Conservation (phyloP, 2,329 filamentous ascomycete species). For the Penicillium expansum region DNA sequence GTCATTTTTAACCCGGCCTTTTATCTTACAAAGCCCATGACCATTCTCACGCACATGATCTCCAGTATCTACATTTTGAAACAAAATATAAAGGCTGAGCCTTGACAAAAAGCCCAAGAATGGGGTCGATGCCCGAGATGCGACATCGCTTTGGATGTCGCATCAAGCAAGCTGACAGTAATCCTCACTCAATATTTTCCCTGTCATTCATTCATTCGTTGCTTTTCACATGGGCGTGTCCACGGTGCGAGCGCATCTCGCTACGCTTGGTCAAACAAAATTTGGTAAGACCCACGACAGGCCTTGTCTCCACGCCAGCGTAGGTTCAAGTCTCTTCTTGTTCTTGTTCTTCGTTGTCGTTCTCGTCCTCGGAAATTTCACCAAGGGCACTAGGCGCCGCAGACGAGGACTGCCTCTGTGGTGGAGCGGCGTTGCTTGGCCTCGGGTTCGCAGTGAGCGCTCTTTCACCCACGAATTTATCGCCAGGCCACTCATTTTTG, state of each 20-base stretch:
- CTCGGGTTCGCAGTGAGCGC: constrained; percentile 29
- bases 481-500: constrained; percentile 51
- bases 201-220: neutral
- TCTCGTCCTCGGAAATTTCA: constrained; percentile 3
- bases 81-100: neutral
- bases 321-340: neutral
- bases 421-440: constrained; percentile 3
- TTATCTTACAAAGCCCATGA: neutral
- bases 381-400: neutral
- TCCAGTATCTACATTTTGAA: neutral
- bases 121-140: neutral
- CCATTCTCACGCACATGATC: neutral
- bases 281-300: neutral
- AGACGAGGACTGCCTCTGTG: neutral
- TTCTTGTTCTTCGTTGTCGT: neutral
- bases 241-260: neutral
- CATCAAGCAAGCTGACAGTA: neutral
- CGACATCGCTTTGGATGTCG: neutral
- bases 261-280: neutral
- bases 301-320: neutral
- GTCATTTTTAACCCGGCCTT: neutral
- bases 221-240: neutral
- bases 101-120: neutral
- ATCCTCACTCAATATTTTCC: neutral
- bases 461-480: constrained; percentile 54